Percentiles rank a stretch among this genome's conserved stretches.
Conservation (phyloP, 2,329 filamentous ascomycete species). For the Fusarium palustre region DNA sequence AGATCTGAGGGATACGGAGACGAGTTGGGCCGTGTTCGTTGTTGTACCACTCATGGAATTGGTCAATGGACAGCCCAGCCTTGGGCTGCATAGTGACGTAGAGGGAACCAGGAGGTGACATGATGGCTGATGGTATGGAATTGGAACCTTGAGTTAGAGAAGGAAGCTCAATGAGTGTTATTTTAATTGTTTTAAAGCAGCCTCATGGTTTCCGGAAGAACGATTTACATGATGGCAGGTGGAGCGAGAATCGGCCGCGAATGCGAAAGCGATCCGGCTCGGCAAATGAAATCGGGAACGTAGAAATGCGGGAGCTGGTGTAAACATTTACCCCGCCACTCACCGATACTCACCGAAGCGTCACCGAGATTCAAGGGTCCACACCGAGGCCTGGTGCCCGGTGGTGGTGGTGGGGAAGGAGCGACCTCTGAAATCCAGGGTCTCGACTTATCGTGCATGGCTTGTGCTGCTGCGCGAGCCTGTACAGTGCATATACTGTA, state of each 20-base stretch:
- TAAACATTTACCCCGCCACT: conserved; percentile 49
- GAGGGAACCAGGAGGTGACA: conserved; percentile 73
- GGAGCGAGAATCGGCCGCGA: conserved; percentile 29
- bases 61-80: conserved; percentile 70
- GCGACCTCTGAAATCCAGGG: neutral
- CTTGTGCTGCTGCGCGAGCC: neutral
- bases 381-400: conserved; percentile 16
- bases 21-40: conserved; percentile 90
- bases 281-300: conserved; percentile 49
- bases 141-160: neutral
- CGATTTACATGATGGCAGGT: conserved; percentile 44
- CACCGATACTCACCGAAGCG: conserved; percentile 28
- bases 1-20: conserved; percentile 79
- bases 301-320: conserved; percentile 29
- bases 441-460: neutral
- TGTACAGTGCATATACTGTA: neutral
- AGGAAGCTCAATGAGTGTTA: neutral
- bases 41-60: conserved; percentile 95
- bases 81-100: conserved; percentile 89
- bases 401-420: neutral
- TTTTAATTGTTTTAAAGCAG: conserved; percentile 9
- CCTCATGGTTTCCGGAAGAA: conserved; percentile 42
- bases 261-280: conserved; percentile 39
- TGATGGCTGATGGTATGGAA: conserved; percentile 20
- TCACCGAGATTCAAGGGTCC: neutral